Percentiles rank a stretch among this genome's conserved stretches.
phyloP scores from a whole-genome alignment of 768 basidiomycete species.

The Tricholoma terreum region DNA sequence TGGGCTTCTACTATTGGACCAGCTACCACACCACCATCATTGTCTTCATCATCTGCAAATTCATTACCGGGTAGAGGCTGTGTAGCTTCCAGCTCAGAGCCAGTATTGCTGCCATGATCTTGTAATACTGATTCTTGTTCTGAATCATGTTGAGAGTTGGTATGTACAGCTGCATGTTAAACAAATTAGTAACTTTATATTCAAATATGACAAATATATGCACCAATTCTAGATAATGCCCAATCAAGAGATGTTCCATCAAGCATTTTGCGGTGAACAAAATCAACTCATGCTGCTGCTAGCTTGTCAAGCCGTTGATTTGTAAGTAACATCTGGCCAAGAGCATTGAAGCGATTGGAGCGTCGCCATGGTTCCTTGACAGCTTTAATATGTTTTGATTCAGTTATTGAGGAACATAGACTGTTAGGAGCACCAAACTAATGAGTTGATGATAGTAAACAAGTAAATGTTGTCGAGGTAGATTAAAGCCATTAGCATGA shows the following conservation, averaged over 20 bases:
- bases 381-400: slow-evolving; percentile 13
- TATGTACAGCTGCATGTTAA: neutral
- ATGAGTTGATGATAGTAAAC: slow-evolving; percentile 20
- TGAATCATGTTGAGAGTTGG: no score
- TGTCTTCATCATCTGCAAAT: neutral
- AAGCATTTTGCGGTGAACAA: slow-evolving; percentile 3
- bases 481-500: slow-evolving; percentile 1
- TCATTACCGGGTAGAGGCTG: neutral
- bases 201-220: neutral
- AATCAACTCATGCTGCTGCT: slow-evolving; percentile 7
- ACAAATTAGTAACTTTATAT: neutral
- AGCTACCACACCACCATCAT: no score
- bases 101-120: neutral
- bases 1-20: neutral
- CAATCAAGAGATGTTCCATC: neutral
- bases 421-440: slow-evolving; percentile 27
- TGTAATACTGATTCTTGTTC: neutral
- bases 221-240: neutral
- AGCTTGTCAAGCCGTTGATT: slow-evolving; percentile 11
- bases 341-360: slow-evolving; percentile 16
- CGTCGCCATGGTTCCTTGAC: slow-evolving; percentile 21
- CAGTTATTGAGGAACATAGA: slow-evolving; percentile 31
- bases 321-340: slow-evolving; percentile 20
- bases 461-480: slow-evolving; percentile 20
- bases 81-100: no score